These are phyloP conservation scores for Malassezia arunalokei DNA, from an alignment of 1,284 basidiomycete species.

Conservation along the genomic window DNA sequence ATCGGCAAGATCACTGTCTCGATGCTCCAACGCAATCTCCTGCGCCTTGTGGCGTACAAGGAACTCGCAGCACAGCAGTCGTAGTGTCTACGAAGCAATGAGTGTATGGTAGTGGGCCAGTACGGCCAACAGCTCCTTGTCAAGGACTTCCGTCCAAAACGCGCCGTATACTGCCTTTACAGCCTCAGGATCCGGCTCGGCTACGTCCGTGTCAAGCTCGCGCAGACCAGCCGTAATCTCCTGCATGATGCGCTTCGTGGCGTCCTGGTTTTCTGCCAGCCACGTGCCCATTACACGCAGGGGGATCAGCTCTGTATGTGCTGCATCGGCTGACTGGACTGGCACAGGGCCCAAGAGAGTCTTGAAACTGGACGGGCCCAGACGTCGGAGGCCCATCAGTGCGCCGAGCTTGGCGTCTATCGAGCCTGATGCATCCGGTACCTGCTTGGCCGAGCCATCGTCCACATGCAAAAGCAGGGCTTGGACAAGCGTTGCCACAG, in stretches of 20 bases:
- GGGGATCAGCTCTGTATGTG: conserved; percentile 16
- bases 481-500: conserved; percentile 80
- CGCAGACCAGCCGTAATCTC: conserved; percentile 16
- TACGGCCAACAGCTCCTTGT: not conserved
- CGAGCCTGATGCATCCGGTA: conserved; percentile 18
- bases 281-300: conserved; percentile 23
- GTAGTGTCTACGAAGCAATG: not conserved
- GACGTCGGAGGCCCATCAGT: conserved; percentile 29
- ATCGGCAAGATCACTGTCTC: conserved; percentile 94
- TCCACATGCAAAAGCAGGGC: conserved; percentile 57
- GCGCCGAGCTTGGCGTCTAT: conserved; percentile 37
- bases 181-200: not conserved
- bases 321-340: not conserved
- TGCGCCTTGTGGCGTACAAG: conserved; percentile 19
- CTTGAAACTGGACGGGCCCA: conserved; percentile 34
- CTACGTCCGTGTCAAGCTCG: conserved; percentile 18
- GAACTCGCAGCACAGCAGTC: conserved; percentile 8
- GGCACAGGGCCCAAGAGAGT: conserved; percentile 20
- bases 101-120: not conserved
- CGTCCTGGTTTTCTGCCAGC: conserved; percentile 13
- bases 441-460: conserved; percentile 12
- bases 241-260: not conserved
- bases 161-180: conserved; percentile 14
- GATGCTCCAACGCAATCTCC: conserved; percentile 90
- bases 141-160: conserved; percentile 18